Evolutionary conservation across 345 rosid genomes (phyloP), one percentile per base, ranked within the genome.

Genomic region (Eucalyptus pumila): DNA sequence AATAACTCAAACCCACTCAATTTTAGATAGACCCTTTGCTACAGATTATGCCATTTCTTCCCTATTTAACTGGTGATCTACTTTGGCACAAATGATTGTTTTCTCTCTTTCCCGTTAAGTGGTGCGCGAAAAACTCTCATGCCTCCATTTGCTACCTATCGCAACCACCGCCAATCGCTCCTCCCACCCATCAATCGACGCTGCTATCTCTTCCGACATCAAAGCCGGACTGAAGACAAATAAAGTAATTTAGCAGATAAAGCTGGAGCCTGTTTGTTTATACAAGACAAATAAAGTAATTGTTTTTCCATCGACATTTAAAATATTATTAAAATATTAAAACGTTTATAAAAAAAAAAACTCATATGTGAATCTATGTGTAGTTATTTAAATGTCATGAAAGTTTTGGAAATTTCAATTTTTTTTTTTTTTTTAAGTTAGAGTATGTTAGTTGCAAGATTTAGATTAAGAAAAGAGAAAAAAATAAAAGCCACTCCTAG

Each of bases 41-140:
- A 69, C 24, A 34, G 11, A 34, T 16, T 16, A 69, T 69, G 24
- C 23, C 24, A 60, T 60, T 60, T 13, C 69, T 60, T 27, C 69
- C 9, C 6, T 60, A 27, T 60, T 60, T 30, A 65, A n/a, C 40
- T 14, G 8, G 76, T 7, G 6, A 65, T n/a, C 11, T n/a, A n/a
- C 21, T 65, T 65, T 16, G 10, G 11, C 2, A 0, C 76, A 4
- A 0, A 14, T 14, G 21, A 19, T 65, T n/a, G 4, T 62, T 58
- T 58, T 62, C 69, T 62, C 72, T 62, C 37, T 62, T 30, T 69
- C 44, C 80, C 44, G 23, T 69, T 34, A 17, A 17, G 23, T 67
- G 76, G 76, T 15, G 21, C 3, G 17, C 10, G 11, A 11, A 14
- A 15, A n/a, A 67, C 76, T 67, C 40, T 11, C 11, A 8, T 16